Conservation (phyloP, 768 basidiomycete species). For the Pseudohyphozyma bogoriensis region DNA sequence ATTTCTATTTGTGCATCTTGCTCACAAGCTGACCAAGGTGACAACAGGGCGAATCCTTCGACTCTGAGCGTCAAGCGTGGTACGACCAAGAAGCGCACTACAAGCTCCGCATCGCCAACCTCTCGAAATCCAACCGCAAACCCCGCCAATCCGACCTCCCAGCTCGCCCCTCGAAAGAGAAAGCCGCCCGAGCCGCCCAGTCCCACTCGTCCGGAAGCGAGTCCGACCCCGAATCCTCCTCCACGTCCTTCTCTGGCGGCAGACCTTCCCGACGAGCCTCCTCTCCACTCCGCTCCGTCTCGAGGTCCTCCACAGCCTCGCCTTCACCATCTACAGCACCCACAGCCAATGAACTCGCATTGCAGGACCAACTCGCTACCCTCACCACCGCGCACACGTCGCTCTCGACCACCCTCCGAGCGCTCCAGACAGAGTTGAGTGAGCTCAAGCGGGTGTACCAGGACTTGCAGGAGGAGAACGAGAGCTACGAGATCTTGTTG, state of each 20-base stretch:
- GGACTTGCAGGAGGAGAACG: conserved; percentile 73
- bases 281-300: conserved; percentile 39
- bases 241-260: neutral
- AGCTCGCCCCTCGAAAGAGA: neutral
- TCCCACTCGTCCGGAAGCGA: neutral
- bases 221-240: neutral
- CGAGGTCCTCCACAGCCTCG: conserved; percentile 39
- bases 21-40: conserved; percentile 6
- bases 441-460: conserved; percentile 83
- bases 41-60: conserved; percentile 67
- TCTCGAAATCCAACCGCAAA: conserved; percentile 52
- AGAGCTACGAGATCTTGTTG: conserved; percentile 87
- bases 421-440: conserved; percentile 69
- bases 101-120: conserved; percentile 76
- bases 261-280: neutral
- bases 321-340: conserved; percentile 20
- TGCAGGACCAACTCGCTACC: conserved; percentile 72
- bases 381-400: conserved; percentile 75
- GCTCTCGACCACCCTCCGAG: conserved; percentile 69
- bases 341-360: conserved; percentile 70
- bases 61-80: conserved; percentile 82
- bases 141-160: conserved; percentile 6
- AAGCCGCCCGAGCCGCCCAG: neutral
- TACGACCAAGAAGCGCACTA: conserved; percentile 90
- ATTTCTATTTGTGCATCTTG: conserved; percentile 8